phyloP scores from a whole-genome alignment of 352 stramenopile genomes.

The Phytopythium kandeliae region DNA sequence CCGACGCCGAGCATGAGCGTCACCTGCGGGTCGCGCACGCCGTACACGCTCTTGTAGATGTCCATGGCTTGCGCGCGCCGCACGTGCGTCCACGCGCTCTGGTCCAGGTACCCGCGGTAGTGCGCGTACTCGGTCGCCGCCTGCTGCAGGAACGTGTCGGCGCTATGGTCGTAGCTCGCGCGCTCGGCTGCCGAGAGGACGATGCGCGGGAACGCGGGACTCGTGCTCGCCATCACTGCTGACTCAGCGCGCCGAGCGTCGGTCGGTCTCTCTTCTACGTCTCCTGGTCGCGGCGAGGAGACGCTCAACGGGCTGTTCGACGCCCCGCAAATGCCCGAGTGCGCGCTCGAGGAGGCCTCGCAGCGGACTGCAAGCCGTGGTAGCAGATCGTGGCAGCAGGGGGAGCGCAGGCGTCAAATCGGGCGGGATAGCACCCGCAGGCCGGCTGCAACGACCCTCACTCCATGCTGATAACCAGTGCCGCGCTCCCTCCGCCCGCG shows the following conservation, averaged over 20 bases:
- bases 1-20: conserved; percentile 35
- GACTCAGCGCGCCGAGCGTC: no score
- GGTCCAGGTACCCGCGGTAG: conserved; percentile 22
- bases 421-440: no score
- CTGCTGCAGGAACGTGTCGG: conserved; percentile 30
- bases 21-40: conserved; percentile 29
- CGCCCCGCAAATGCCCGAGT: conserved; percentile 4
- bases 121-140: conserved; percentile 30
- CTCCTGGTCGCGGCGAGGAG: no score
- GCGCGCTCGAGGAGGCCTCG: not conserved
- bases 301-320: not conserved
- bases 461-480: no score
- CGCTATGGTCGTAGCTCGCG: conserved; percentile 28
- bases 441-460: no score
- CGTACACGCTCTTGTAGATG: conserved; percentile 45
- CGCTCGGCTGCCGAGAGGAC: conserved; percentile 27
- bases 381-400: no score
- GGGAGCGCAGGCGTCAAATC: no score
- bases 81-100: conserved; percentile 37
- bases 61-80: conserved; percentile 25
- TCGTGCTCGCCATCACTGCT: conserved; percentile 20
- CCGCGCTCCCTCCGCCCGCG: no score
- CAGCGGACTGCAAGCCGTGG: no score
- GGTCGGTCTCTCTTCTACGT: no score
- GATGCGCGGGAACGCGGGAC: conserved; percentile 28